Base-by-base conservation (phyloP, 441 rosid species). In the Geranium incanum region DNA sequence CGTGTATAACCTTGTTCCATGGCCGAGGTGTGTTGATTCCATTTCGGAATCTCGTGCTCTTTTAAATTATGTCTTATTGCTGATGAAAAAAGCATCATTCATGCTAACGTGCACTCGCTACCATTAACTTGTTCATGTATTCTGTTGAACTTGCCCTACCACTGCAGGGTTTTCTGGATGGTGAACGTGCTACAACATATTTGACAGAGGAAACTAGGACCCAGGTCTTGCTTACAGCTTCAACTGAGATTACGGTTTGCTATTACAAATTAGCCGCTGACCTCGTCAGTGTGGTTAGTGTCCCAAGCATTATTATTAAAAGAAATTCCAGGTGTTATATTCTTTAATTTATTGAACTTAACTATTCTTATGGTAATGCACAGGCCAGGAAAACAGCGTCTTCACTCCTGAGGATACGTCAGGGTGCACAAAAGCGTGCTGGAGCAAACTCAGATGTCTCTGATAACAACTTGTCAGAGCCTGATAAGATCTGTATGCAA, bases 401-500 rank as follows among this genome's bases (percentile, higher is more conserved):
- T 71, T 92, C 95, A 6, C 95, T 95, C 55, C 93, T 89, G 84
- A 93, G 89, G 85, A 84, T 90, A 75, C 81, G 97, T 6, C 89
- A 88, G 79, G 96, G 91, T 64, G 98, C 95, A 45, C 99, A 90
- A 80, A 85, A 86, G 75, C 89, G 98, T 69, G 88, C 86, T 71
- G 97, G 98, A 74, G 93, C 95, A 21, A 90, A 92, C 86, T 86
- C 96, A 69, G 97, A 94, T 77, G 82, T 83, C 21, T 81, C 91
- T 5, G 99, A 90, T 76, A 82, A 86, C 43, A 87, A 88, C 74
- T 87, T 89, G 64, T 88, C 98, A 0, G 93, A 88, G 76, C 85
- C 95, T 4, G 97, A 92, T 84, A 95, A 92, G 82, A 85, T 92
- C 75, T 89, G 98, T 70, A 86, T 87, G 97, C 99, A 95, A 71